Evolutionary conservation across 1,284 basidiomycete genomes (phyloP), one percentile per base, ranked within the genome.

Genomic region (Rhodotorula sp.): DNA sequence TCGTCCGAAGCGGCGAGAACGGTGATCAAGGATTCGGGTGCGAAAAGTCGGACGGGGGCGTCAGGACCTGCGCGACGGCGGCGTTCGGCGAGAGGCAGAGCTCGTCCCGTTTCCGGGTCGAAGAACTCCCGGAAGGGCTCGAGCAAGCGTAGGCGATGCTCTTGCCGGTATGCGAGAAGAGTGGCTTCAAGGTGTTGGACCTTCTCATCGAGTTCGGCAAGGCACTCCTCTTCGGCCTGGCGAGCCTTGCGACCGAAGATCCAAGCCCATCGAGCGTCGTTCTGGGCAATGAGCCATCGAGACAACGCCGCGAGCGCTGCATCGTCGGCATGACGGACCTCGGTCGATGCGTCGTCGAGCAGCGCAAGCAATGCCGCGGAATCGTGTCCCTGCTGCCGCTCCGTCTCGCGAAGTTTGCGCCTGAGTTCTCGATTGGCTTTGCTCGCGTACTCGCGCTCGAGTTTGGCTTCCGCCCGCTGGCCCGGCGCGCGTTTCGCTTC

Each of bases 1-100:
- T 85, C 84, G 58, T 84, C 79, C 48, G 82, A 79, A 70, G 85
- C 86, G 18, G 85, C 84, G 75, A 85, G 84, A 49, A 83, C 80
- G 58, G 85, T 70, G 75, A 85, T 84, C 21, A 87, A 80, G 28
- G 83, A 81, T 75, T 64, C 84, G 77, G 70, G 85, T 75, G 78
- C 74, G 28, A 73, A 78, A 45, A 50, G 75, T 18, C 38, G 38
- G 14, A 28, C 12, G 34, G 3, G n/a, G 3, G n/a, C 43, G 5
- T 16, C 15, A 45, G 47, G 45, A 62, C 45, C 45, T 34, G 18
- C 67, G 0, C 16, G 47, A 1, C 18, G 5, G 34, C 45, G 43
- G 54, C 31, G 55, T 63, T 52, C 52, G 0, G 65, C 60, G 7
- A 58, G 65, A 55, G 70, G 59, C 31, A 72, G 69, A 31, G 82